Evolutionary conservation across 2,329 filamentous ascomycete genomes (phyloP).

Genomic region (Arthrobotrys pseudoclavata): DNA sequence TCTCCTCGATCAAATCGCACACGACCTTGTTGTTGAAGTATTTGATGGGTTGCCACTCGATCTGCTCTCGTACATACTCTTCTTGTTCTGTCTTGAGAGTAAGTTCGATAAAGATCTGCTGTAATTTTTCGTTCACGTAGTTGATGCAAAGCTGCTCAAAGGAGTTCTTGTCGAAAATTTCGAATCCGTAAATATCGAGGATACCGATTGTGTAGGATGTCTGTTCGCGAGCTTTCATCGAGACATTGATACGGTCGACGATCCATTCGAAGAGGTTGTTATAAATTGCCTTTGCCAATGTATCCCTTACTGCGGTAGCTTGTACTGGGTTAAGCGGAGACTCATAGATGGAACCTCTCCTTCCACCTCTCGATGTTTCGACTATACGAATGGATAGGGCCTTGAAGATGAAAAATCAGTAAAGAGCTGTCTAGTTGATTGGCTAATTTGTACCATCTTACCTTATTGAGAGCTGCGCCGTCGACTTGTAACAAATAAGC

Average conservation of each 20-base stretch:
- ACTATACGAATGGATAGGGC: constrained; percentile 94
- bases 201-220: constrained; percentile 96
- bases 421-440: constrained; percentile 90
- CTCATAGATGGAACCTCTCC: constrained; percentile 77
- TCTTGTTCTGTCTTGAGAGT: constrained; percentile 99
- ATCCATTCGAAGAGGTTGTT: constrained; percentile 99
- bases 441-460: constrained; percentile 89
- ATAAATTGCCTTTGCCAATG: constrained; percentile 98
- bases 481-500: constrained; percentile 89
- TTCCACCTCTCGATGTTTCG: constrained; percentile 76
- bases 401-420: constrained; percentile 91
- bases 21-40: constrained; percentile 99
- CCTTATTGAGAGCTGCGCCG: constrained; percentile 89
- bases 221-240: constrained; percentile 84
- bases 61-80: constrained; percentile 94
- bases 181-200: constrained; percentile 98
- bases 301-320: constrained; percentile 93
- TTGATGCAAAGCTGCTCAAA: constrained; percentile 99
- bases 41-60: constrained; percentile 99
- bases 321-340: constrained; percentile 90
- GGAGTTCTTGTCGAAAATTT: constrained; percentile 99
- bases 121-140: constrained; percentile 98
- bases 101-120: constrained; percentile 99
- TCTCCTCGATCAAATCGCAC: constrained; percentile 97
- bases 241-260: constrained; percentile 94